phyloP scores from a whole-genome alignment of 371 early-diverging fungal genomes.

The Mucor saturninus region DNA sequence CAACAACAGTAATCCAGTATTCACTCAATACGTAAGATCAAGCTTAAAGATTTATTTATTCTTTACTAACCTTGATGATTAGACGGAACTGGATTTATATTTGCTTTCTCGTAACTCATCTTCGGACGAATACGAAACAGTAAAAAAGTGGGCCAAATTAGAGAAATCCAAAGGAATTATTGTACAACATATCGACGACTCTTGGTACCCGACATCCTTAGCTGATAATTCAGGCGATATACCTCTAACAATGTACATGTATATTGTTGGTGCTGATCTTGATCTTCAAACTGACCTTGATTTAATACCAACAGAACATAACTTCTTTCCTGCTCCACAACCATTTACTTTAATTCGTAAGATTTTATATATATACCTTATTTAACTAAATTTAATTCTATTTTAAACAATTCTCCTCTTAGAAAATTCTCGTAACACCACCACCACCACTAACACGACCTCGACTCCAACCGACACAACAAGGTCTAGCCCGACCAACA shows the following conservation, averaged over 20 bases:
- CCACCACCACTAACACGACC: slow-evolving; percentile 9
- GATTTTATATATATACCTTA: not conserved
- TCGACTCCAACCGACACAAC: not conserved
- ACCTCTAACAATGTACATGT: slow-evolving; percentile 39
- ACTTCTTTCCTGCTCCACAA: slow-evolving; percentile 37
- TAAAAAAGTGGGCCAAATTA: slow-evolving; percentile 33
- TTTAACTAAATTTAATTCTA: slow-evolving; percentile 8
- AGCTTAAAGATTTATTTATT: not conserved
- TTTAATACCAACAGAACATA: slow-evolving; percentile 30
- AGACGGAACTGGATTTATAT: slow-evolving; percentile 36
- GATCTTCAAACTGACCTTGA: slow-evolving; percentile 36
- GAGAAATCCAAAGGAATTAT: slow-evolving; percentile 29
- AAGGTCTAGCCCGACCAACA: not conserved
- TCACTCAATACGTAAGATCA: slow-evolving; percentile 27
- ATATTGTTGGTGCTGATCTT: slow-evolving; percentile 31
- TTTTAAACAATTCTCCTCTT: slow-evolving; percentile 15
- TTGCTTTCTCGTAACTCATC: slow-evolving; percentile 24
- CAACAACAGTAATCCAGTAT: slow-evolving; percentile 30
- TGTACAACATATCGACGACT: slow-evolving; percentile 38
- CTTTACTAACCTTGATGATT: slow-evolving; percentile 3
- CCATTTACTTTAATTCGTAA: slow-evolving; percentile 45
- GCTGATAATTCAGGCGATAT: slow-evolving; percentile 29
- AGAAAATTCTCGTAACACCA: slow-evolving; percentile 43
- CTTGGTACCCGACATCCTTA: slow-evolving; percentile 37
- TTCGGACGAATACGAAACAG: slow-evolving; percentile 15